Evolutionary conservation across 306 rosid species (phyloP), one percentile per base, ranked within the genome.

Genomic region (Canavalia gladiata): DNA sequence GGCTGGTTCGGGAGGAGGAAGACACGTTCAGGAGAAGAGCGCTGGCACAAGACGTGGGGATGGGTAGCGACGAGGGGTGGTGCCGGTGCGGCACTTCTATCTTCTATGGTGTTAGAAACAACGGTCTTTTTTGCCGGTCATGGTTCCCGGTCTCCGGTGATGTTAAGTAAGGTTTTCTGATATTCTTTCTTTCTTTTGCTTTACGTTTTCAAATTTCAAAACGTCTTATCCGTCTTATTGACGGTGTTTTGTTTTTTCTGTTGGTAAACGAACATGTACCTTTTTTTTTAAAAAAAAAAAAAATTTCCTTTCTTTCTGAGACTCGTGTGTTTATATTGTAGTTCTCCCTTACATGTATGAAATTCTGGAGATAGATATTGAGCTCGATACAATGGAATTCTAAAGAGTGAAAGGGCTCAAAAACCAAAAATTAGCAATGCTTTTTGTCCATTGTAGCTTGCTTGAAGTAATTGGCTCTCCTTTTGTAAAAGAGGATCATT

Each of bases 41-140:
- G 33, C 63, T 96, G 83, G 99, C 99, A 0, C 87, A 96, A 59
- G 90, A 73, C 28, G 79, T 91, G n/a, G 87, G 86, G 52, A 90
- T 91, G 94, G 87, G 86, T 3, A 86, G 41, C 39, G 92, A 75
- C 25, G 88, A 89, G 49, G 75, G 71, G 42, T 78, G 55, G 41
- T 90, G 55, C 85, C 94, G 94, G 28, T 87, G 92, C 81, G 81
- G 49, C 59, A 88, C 94, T 52, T 96, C 88, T 34, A 81, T 96
- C 73, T 93, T 96, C 82, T 86, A 65, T 6, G 99, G 97, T 3
- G 83, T 82, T 18, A 64, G 89, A 42, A 85, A 89, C 25, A 90
- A 92, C 86, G 94, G 92, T 2, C 63, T 96, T 18, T 96, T 96
- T 77, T 90, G 92, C 82, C 90, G 99, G 1, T 92, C 96, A 0